These are phyloP conservation scores for Colletotrichum karsti DNA, from an alignment of 2,329 filamentous ascomycete species.

Conservation along the genomic window DNA sequence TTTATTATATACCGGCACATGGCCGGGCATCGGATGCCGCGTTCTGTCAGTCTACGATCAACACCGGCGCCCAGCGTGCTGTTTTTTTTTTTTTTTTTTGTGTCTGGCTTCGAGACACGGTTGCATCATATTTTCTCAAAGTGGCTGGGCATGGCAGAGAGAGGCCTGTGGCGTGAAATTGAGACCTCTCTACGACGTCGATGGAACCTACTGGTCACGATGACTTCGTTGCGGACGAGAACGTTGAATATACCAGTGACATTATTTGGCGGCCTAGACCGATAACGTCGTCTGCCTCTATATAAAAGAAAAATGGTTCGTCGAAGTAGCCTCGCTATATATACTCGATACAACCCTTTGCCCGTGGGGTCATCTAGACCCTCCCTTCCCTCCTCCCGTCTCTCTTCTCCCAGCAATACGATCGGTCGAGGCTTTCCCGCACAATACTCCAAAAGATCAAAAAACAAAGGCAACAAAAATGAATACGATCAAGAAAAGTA, in stretches of 20 bases:
- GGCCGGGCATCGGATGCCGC: too few relatives aligned
- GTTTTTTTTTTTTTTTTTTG: too few relatives aligned
- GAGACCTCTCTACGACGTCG: too few relatives aligned
- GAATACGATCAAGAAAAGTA: background rate
- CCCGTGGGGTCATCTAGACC: background rate
- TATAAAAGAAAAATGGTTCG: background rate
- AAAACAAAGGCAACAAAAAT: background rate
- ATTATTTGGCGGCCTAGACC: slow-evolving; percentile 7
- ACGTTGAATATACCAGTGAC: background rate
- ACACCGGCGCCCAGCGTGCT: too few relatives aligned
- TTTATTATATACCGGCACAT: too few relatives aligned
- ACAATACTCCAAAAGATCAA: background rate
- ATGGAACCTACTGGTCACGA: too few relatives aligned
- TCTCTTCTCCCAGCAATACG: background rate
- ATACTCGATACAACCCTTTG: slow-evolving; percentile 8
- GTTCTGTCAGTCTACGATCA: too few relatives aligned
- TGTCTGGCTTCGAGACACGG: too few relatives aligned
- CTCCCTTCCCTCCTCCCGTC: background rate
- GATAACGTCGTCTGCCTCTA: slow-evolving; percentile 4
- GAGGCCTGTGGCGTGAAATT: too few relatives aligned
- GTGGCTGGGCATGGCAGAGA: too few relatives aligned
- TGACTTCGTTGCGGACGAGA: too few relatives aligned
- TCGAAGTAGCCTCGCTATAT: slow-evolving; percentile 12
- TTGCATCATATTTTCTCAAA: too few relatives aligned
- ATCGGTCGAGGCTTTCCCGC: background rate